Evolutionary conservation across 345 rosid genomes (phyloP), one percentile per base, ranked within the genome.

Genomic region (Gossypium arboreum): DNA sequence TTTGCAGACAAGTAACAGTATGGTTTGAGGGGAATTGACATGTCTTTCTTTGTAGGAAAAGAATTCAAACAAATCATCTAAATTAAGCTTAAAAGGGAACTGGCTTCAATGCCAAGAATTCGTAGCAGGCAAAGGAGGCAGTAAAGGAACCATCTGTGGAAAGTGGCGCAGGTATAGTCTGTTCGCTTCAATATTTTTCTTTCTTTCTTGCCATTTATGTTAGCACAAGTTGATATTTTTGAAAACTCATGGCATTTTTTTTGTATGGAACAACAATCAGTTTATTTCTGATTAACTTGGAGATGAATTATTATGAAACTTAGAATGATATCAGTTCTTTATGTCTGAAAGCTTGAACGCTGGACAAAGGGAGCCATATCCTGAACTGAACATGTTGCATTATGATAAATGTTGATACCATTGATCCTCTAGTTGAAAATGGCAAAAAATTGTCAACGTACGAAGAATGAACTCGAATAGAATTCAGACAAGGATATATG

Each of bases 41-140:
- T 69, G 44, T 82, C 43, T 61, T 70, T 73, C 70, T 76, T 57
- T 74, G 71, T 60, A 92, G 98, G 88, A 77, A 72, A 57, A 80
- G 73, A 81, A 80, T 78, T 71, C 66, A 59, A 70, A 73, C 51
- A 83, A 73, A 20, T 79, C 75, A 61, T 76, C 75, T 22, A 84
- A 75, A 80, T 75, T 75, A 65, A 68, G 78, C 76, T 73, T 84
- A 66, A 79, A 88, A 48, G 88, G 92, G 56, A 95, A 90, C 73
- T 93, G 98, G 99, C 99, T 95, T 73, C 98, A 91, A 51, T 96
- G 99, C 77, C 84, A 81, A 81, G 86, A 82, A 76, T 81, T 83
- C 45, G 60, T 82, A 52, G 87, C 85, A 63, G 83, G 77, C 69
- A 41, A 66, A 62, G 89, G 82, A 72, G 82, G 77, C 73, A 66